Conservation (phyloP, 768 basidiomycete species). For the Mycena galopus region DNA sequence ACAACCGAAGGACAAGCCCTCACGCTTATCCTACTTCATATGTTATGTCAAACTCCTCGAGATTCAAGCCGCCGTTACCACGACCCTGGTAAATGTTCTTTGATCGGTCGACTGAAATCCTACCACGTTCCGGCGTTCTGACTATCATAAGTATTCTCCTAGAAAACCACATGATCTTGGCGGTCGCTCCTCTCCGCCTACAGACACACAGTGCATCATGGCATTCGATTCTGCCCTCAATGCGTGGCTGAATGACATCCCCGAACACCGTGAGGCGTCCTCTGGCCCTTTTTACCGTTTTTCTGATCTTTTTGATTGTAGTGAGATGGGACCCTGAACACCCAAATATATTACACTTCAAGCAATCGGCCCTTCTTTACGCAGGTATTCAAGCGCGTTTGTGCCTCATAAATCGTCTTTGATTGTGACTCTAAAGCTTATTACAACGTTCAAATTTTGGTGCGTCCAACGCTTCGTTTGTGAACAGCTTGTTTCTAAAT, state of each 20-base stretch:
- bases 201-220: conserved; percentile 67
- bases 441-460: conserved; percentile 61
- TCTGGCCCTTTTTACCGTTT: background rate
- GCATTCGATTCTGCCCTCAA: conserved; percentile 75
- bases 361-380: conserved; percentile 40
- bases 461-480: conserved; percentile 36
- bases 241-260: conserved; percentile 70
- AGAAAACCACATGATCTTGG: conserved; percentile 46
- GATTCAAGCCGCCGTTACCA: conserved; percentile 63
- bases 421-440: conserved; percentile 12
- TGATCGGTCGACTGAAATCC: no score
- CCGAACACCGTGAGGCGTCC: conserved; percentile 53
- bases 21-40: conserved; percentile 60
- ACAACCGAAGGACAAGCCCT: conserved; percentile 66
- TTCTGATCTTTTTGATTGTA: conserved; percentile 32
- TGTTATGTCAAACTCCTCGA: conserved; percentile 60
- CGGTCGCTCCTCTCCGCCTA: conserved; percentile 45
- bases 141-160: conserved; percentile 63
- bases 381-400: conserved; percentile 7
- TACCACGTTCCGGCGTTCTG: background rate
- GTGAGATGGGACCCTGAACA: conserved; percentile 48
- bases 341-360: conserved; percentile 31
- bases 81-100: conserved; percentile 61
- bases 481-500: background rate
- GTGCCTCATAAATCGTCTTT: background rate